These are phyloP conservation scores for Clarkia xantiana DNA, from an alignment of 345 rosid species.

Conservation along the genomic window DNA sequence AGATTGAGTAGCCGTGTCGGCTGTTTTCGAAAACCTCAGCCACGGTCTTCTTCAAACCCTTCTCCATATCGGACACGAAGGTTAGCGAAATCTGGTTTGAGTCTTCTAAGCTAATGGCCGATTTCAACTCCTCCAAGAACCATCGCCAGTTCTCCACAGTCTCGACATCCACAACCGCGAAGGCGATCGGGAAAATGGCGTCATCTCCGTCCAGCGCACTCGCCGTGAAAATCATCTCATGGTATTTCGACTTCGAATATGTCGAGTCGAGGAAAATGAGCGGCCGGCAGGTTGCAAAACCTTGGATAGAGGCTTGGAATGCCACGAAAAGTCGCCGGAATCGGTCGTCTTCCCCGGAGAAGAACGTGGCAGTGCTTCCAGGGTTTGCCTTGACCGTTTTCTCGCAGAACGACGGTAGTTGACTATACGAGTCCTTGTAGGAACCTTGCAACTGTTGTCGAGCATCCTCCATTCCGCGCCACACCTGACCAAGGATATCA, in stretches of 20 bases:
- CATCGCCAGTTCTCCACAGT: conserved; percentile 64
- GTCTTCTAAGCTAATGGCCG: conserved; percentile 25
- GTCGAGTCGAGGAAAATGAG: conserved; percentile 72
- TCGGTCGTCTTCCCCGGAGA: conserved; percentile 37
- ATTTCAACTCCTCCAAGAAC: conserved; percentile 63
- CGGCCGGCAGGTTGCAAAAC: conserved; percentile 72
- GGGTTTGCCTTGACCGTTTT: conserved; percentile 56
- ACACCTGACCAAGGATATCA: conserved; percentile 28
- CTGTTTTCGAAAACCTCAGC: conserved; percentile 52
- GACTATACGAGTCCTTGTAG: conserved; percentile 53
- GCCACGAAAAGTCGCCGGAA: conserved; percentile 68
- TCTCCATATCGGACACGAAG: conserved; percentile 67
- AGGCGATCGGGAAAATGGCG: conserved; percentile 55
- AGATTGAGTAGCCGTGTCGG: conserved; percentile 57
- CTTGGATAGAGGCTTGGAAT: conserved; percentile 44
- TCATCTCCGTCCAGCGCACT: conserved; percentile 83
- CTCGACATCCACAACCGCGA: conserved; percentile 68
- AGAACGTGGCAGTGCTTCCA: conserved; percentile 47
- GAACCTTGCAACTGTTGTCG: conserved; percentile 72
- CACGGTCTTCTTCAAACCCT: conserved; percentile 42
- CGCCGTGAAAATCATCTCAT: conserved; percentile 64
- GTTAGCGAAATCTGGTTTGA: conserved; percentile 30
- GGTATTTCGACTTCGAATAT: conserved; percentile 54
- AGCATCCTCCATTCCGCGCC: conserved; percentile 86
- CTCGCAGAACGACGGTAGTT: conserved; percentile 57